Conservation (phyloP, 2,329 filamentous ascomycete genomes). For the Fusarium luffae region DNA sequence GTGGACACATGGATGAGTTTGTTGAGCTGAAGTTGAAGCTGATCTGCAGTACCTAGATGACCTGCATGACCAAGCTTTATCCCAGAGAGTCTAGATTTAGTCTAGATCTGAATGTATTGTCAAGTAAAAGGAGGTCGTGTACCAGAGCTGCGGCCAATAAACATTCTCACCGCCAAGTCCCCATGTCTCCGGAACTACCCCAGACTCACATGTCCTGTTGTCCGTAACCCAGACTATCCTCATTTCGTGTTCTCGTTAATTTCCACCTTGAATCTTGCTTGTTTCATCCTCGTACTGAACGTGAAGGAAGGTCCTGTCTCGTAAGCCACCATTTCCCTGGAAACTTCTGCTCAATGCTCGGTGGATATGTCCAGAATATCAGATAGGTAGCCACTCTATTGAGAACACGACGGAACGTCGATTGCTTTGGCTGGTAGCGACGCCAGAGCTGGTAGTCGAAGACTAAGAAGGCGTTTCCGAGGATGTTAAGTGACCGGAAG, state of each 20-base stretch:
- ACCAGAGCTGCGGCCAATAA: not conserved
- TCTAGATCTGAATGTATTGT: not conserved
- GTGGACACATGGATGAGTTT: slow-evolving; percentile 12
- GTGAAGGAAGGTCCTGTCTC: not conserved
- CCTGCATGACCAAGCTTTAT: not conserved
- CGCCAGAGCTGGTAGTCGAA: slow-evolving; percentile 54
- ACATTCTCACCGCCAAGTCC: slow-evolving; percentile 7
- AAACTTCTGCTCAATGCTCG: slow-evolving; percentile 53
- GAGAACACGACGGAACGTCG: slow-evolving; percentile 38
- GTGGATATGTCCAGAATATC: slow-evolving; percentile 58
- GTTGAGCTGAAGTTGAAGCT: slow-evolving; percentile 18
- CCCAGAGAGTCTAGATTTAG: not conserved
- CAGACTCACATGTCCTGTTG: slow-evolving; percentile 28
- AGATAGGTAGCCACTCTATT: slow-evolving; percentile 48
- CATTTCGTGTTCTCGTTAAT: not conserved
- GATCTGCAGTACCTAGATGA: not conserved
- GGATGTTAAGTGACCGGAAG: slow-evolving; percentile 53
- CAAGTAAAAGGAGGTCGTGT: not conserved
- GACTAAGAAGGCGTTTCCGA: slow-evolving; percentile 54
- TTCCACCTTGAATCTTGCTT: not conserved
- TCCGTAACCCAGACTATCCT: slow-evolving; percentile 24
- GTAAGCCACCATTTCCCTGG: slow-evolving; percentile 47
- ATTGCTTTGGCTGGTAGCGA: slow-evolving; percentile 48
- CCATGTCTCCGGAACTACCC: slow-evolving; percentile 41
- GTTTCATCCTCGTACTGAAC: not conserved